Base-by-base conservation (phyloP, 208 protist species). In the Kentomonas sorsogonicus region DNA sequence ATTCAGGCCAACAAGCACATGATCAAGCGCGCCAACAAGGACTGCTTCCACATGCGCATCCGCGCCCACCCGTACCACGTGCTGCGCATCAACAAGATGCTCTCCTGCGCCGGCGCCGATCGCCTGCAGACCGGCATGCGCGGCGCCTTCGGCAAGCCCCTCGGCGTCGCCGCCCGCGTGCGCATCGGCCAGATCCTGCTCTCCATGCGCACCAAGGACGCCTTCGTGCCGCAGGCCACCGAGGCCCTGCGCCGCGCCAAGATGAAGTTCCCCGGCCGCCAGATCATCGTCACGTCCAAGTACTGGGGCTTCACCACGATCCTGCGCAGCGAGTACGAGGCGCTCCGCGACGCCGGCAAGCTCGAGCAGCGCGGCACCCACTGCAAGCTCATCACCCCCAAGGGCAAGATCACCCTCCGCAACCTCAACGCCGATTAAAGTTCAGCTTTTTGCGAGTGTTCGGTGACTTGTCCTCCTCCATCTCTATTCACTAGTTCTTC, bases 31-130 rank as follows among this genome's bases (percentile, higher is more conserved):
- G 79, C 68, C 51, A 98, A 98, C 72, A 99, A 99, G 88, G 98
- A 99, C 40, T 60, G 62, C 43, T 99, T 99, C 94, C 98, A 99
- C 93, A 82, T 99, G 70, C 91, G 98, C 66, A 94, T 99, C 53
- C 96, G 98, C 66, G 93, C 96, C 63, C 98, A 99, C 83, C 98
- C 98, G 48, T 99, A 94, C 93, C 98, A 99, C 80, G 97, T 99
- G 56, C 63, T 99, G 40, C 93, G 98, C 69, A 99, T 99, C 84
- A 99, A 99, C 86, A 99, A 99, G 88, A 99, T 99, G 98, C 93
- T 99, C 72, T 98, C 97, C 44, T 99, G 98, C 77, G 98, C 98
- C 58, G 98, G 98, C 74, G 98, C 98, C 41, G 98, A 99, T 99
- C 79, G 97, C 72, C 96, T 99, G 51, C 98, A 99, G 80, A 98